Evolutionary conservation across 352 stramenopile genomes (phyloP), one percentile per base, ranked within the genome.

Genomic region (Pythium grandisporangium): DNA sequence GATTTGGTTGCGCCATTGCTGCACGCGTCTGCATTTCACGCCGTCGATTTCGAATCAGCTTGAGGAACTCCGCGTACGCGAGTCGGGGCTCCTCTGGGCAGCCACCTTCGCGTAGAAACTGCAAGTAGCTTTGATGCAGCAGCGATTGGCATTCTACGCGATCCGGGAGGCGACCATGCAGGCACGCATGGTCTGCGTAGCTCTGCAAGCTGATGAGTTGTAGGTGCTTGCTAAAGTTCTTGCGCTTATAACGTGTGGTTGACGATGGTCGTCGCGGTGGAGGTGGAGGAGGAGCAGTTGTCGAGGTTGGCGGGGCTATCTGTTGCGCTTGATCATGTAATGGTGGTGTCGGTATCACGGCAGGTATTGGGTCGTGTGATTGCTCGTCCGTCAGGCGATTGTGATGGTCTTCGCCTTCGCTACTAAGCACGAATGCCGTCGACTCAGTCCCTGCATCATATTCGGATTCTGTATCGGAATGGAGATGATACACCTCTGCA

Each of bases 141-240:
- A 86, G 36, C 19, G 61, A 40, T 36, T 81, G 45, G 22, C 67
- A 82, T 47, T 70, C 61, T 19, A 56, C 46, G 30, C 72, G 68
- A 46, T 73, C 46, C 2, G 73, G 66, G 4, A 84, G 64, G 20
- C 46, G 51, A 0, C 53, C 58, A 8, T 64, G 53, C 6, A 58
- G 48, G 5, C 59, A 58, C 20, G 56, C 51, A 27, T 65, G 61
- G 27, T 66, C 54, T 5, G 66, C 73, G 42, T 86, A 86, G 4
- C 63, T 55, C 50, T 76, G 54, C 7, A 86, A 63, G 48, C 70
- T 66, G 19, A 78, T 37, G 26, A 84, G 52, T 46, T 86, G 73
- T 8, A 86, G 48, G 38, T 68, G 48, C 45, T 86, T 84, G 49
- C 68, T 84, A 37, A 84, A 70, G 59, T 81, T 84, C 40, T 75